Percentiles rank a stretch among this genome's conserved stretches.
Conservation (phyloP, 140 eudicot genomes). For the Oenanthe javanica region DNA sequence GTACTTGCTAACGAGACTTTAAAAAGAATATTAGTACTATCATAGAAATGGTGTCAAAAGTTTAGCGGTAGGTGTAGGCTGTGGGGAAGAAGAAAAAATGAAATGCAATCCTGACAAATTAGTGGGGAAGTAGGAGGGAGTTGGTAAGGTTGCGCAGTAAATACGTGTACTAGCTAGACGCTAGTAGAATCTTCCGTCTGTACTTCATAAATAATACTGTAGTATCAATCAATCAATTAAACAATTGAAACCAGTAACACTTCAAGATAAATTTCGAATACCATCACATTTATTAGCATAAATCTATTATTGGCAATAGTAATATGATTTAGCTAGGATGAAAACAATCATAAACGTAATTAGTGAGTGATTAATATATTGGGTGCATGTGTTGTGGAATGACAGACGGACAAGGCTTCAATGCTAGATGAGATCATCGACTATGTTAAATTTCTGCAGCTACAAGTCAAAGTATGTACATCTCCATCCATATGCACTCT, state of each 20-base stretch:
- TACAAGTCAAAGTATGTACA: conserved; percentile 87
- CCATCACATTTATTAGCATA: too few species aligned
- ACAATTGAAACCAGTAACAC: too few species aligned
- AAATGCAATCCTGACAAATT: neutral
- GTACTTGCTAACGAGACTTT: neutral
- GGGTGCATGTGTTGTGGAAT: conserved; percentile 28
- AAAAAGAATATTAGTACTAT: too few species aligned
- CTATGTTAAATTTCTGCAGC: conserved; percentile 96
- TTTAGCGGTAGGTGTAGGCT: neutral
- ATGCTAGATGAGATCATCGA: conserved; percentile 99
- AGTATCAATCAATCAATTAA: too few species aligned
- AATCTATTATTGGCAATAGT: too few species aligned
- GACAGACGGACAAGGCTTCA: conserved; percentile 99
- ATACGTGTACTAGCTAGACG: neutral
- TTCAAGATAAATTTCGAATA: too few species aligned
- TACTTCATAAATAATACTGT: too few species aligned
- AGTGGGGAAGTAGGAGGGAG: neutral
- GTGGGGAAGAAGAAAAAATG: neutral
- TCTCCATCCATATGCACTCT: conserved; percentile 19
- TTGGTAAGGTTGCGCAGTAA: neutral
- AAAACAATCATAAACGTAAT: too few species aligned
- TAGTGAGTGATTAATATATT: neutral
- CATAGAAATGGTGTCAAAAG: neutral
- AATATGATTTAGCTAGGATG: too few species aligned
- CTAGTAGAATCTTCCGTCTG: too few species aligned